Percentiles rank a stretch among this genome's conserved stretches.
Evolutionary conservation across 352 stramenopile genomes (phyloP).

Genomic region (Phytopythium ostracodes): DNA sequence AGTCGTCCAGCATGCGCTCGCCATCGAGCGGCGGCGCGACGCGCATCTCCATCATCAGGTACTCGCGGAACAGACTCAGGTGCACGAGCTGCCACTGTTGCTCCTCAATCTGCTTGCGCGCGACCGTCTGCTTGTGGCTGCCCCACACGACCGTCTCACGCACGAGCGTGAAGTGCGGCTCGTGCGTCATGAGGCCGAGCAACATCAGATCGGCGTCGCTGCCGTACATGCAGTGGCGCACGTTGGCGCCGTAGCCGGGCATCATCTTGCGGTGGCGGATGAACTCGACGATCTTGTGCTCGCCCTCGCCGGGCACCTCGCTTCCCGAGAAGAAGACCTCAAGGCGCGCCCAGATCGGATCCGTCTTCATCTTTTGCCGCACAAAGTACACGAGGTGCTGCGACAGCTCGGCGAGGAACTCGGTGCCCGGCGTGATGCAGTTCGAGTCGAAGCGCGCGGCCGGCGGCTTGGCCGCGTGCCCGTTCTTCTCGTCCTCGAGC

Average conservation of each 20-base stretch:
- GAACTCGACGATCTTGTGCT: conserved; percentile 99
- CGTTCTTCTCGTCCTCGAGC: conserved; percentile 76
- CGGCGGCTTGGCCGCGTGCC: conserved; percentile 15
- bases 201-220: conserved; percentile 99
- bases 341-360: conserved; percentile 94
- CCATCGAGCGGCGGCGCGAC: conserved; percentile 48
- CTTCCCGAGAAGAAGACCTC: conserved; percentile 97
- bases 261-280: conserved; percentile 93
- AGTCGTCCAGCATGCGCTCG: conserved; percentile 99
- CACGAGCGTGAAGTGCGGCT: conserved; percentile 98
- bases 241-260: conserved; percentile 92
- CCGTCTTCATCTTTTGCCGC: conserved; percentile 94
- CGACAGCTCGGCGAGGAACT: conserved; percentile 97
- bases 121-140: conserved; percentile 43
- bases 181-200: conserved; percentile 96
- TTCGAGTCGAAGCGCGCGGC: conserved; percentile 96
- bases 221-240: conserved; percentile 98
- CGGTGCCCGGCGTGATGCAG: conserved; percentile 99
- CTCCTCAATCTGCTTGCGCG: conserved; percentile 91
- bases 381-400: conserved; percentile 91
- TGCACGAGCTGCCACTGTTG: conserved; percentile 97
- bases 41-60: conserved; percentile 96
- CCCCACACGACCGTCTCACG: conserved; percentile 98
- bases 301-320: conserved; percentile 98
- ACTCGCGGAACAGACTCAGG: conserved; percentile 96